Base-by-base conservation (phyloP, 306 rosid species). In the Trifolium dubium region DNA sequence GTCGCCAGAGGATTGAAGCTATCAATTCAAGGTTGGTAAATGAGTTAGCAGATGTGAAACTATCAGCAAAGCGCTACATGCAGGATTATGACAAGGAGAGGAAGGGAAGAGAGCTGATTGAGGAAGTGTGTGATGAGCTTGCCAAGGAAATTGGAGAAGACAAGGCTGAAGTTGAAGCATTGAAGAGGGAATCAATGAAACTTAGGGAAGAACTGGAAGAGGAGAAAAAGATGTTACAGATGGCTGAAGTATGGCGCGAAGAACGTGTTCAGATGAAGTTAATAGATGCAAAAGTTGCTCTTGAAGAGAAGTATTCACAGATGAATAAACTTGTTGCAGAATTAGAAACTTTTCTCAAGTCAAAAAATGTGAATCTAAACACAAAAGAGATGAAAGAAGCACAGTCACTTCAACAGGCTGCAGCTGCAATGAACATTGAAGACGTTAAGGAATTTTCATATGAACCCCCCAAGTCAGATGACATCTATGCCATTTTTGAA, bases 171-270 rank as follows among this genome's bases (percentile, higher is more conserved):
- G 88, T 84, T 49, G 98, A 93, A 73, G 96, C 82, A 29, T 74
- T 86, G 65, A 93, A 89, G 85, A 88, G 97, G 84, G 98, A 89
- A 77, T 86, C 90, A 69, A 76, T 82, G 83, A 84, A 79, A 77
- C 76, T 88, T 44, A 79, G 92, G 80, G 98, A 91, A 71, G 98
- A 93, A 83, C 90, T 87, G 71, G 96, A 91, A 37, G 97, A 89
- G 39, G 98, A 93, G 78, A 85, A 92, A 76, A 87, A 72, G 85
- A 93, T 93, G 98, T 81, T 93, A 79, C 98, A 93, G 83, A 85
- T 88, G 92, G 97, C 94, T 51, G 98, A 93, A 86, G 97, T 93
- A 75, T 93, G 98, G 98, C 98, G 98, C 8, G 98, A 93, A 85
- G 97, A 93, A 82, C 97, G 98, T 51, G 98, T 93, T 71, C 97